These are phyloP conservation scores for Nitzschia sp. DNA, from an alignment of 108 stramenopile species.

Conservation along the genomic window DNA sequence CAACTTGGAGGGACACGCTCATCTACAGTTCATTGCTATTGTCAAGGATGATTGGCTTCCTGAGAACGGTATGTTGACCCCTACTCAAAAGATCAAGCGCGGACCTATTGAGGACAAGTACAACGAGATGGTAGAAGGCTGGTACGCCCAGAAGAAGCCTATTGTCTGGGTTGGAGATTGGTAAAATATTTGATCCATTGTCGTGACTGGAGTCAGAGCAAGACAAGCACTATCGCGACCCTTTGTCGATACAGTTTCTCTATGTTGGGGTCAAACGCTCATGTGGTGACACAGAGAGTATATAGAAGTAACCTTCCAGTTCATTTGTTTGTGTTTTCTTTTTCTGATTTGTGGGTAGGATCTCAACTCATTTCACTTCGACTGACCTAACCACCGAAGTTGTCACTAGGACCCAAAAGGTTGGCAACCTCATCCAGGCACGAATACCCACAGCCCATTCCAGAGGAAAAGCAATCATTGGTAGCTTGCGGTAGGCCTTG, in stretches of 20 bases:
- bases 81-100: conserved; percentile 81
- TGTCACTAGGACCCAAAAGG: conserved; percentile 1
- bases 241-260: no score
- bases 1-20: conserved; percentile 63
- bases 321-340: no score
- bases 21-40: conserved; percentile 59
- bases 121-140: conserved; percentile 53
- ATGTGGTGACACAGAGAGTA: no score
- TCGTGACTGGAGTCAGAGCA: no score
- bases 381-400: no score
- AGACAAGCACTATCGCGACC: no score
- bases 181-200: conserved; percentile 1
- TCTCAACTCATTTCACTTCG: no score
- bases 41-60: conserved; percentile 83
- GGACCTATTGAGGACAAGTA: conserved; percentile 69
- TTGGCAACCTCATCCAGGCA: conserved; percentile 44
- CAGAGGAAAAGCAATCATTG: conserved; percentile 39
- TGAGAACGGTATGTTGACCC: conserved; percentile 79
- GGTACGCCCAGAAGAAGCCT: conserved; percentile 68
- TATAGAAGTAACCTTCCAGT: no score
- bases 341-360: no score
- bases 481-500: conserved; percentile 23
- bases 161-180: conserved; percentile 64
- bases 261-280: no score
- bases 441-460: conserved; percentile 47